These are phyloP conservation scores for Arxiozyma slooffiae DNA, from an alignment of 1,139 yeast species.

Conservation along the genomic window DNA sequence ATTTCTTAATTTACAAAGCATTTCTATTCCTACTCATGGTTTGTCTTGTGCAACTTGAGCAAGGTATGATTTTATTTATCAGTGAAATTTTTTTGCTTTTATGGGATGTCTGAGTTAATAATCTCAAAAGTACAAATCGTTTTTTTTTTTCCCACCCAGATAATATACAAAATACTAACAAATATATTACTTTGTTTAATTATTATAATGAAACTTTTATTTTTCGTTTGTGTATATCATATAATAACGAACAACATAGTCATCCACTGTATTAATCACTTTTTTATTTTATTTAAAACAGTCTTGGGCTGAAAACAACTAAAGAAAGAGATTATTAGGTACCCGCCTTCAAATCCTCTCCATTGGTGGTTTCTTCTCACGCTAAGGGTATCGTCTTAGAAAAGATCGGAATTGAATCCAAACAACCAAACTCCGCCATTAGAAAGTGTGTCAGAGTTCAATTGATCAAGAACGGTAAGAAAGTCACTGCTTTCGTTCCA, in stretches of 20 bases:
- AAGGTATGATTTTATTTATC: no score
- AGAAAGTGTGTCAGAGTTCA: conserved; percentile 99
- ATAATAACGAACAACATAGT: neutral
- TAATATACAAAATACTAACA: neutral
- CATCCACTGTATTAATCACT: no score
- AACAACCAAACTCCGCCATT: conserved; percentile 99
- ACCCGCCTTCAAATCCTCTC: conserved; percentile 99
- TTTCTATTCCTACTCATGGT: no score
- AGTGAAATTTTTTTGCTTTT: no score
- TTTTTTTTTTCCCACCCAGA: no score
- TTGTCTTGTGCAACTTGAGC: no score
- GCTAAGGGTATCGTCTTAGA: conserved; percentile 99
- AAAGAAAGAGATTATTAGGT: conserved; percentile 98
- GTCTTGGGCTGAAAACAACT: conserved; percentile 97
- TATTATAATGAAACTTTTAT: neutral
- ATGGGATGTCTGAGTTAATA: no score
- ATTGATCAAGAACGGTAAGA: conserved; percentile 99
- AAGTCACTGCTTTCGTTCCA: conserved; percentile 99
- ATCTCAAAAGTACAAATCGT: neutral
- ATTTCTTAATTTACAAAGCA: no score
- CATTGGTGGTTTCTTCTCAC: conserved; percentile 99
- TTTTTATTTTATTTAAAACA: neutral
- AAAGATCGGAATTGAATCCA: conserved; percentile 99
- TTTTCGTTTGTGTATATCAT: neutral
- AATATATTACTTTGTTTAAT: no score